These are phyloP conservation scores for Themeda triandra DNA, from an alignment of 176 grass and related monocot species.

Conservation along the genomic window DNA sequence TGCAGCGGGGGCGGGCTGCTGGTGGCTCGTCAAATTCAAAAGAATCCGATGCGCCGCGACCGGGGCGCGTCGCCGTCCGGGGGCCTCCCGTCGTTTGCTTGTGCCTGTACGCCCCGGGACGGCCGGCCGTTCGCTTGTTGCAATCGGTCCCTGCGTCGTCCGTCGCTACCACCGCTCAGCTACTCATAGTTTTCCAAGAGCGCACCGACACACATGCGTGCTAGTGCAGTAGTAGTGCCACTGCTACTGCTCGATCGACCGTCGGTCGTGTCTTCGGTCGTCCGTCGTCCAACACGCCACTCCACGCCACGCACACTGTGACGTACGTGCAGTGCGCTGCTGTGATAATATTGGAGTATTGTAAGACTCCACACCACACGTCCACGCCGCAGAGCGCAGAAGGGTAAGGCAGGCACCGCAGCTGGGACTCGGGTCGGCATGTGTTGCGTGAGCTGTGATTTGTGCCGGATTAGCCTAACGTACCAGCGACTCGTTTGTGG, in stretches of 20 bases:
- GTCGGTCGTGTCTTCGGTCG: too few relatives aligned
- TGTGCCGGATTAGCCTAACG: neutral
- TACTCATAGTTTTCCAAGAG: neutral
- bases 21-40: neutral
- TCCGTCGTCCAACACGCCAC: too few relatives aligned
- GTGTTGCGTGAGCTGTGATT: neutral
- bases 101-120: neutral
- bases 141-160: neutral
- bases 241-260: neutral
- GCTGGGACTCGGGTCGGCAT: too few relatives aligned
- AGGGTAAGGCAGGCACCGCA: too few relatives aligned
- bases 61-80: neutral
- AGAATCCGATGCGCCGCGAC: neutral
- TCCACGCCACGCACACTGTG: too few relatives aligned
- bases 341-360: neutral
- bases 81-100: too few relatives aligned
- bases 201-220: slow-evolving; percentile 16
- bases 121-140: slow-evolving; percentile 17
- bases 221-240: too few relatives aligned
- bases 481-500: too few relatives aligned
- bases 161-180: neutral
- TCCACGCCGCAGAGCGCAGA: too few relatives aligned
- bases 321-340: too few relatives aligned
- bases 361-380: neutral
- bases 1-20: too few relatives aligned